A percentile compares a stretch with the other conserved stretches of the same genome.
phyloP scores from a whole-genome alignment of 495 filamentous ascomycete genomes.

The Penicillium odoratum region DNA sequence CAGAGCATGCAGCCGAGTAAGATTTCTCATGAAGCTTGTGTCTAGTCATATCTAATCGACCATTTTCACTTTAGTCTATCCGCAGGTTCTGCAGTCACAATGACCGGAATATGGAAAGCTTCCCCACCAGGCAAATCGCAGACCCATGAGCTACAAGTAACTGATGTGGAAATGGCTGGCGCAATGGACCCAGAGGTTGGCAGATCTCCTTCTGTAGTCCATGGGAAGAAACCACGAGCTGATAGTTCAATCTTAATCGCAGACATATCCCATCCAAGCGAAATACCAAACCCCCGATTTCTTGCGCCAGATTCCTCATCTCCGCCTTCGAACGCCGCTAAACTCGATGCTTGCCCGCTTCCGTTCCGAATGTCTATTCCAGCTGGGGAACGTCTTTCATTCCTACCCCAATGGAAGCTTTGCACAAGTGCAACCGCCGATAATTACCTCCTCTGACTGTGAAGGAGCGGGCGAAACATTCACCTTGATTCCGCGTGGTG shows the following conservation, averaged over 20 bases:
- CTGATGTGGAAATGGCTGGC: conserved; percentile 68
- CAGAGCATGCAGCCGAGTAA: conserved; percentile 75
- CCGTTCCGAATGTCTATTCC: conserved; percentile 81
- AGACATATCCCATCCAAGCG: conserved; percentile 91
- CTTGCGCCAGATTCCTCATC: conserved; percentile 84
- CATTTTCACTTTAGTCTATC: conserved; percentile 57
- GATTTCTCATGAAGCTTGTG: conserved; percentile 27
- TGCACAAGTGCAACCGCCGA: conserved; percentile 85
- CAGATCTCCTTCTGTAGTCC: conserved; percentile 13
- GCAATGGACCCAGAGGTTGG: conserved; percentile 74
- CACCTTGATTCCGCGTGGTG: conserved; percentile 54
- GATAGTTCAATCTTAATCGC: conserved; percentile 12
- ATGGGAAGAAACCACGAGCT: neutral
- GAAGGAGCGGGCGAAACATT: conserved; percentile 98
- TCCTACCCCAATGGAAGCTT: conserved; percentile 58
- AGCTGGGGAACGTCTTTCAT: conserved; percentile 71
- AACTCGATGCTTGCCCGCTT: conserved; percentile 79
- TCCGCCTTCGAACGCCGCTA: conserved; percentile 79
- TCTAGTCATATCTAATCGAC: conserved; percentile 9
- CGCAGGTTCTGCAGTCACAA: conserved; percentile 74
- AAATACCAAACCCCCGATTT: conserved; percentile 91
- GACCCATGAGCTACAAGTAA: conserved; percentile 75
- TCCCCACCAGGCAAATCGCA: conserved; percentile 70
- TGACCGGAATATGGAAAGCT: conserved; percentile 76
- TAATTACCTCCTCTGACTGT: conserved; percentile 96